Evolutionary conservation across 441 rosid genomes (phyloP), one percentile per base, ranked within the genome.

Genomic region (Erodium chrysanthum): DNA sequence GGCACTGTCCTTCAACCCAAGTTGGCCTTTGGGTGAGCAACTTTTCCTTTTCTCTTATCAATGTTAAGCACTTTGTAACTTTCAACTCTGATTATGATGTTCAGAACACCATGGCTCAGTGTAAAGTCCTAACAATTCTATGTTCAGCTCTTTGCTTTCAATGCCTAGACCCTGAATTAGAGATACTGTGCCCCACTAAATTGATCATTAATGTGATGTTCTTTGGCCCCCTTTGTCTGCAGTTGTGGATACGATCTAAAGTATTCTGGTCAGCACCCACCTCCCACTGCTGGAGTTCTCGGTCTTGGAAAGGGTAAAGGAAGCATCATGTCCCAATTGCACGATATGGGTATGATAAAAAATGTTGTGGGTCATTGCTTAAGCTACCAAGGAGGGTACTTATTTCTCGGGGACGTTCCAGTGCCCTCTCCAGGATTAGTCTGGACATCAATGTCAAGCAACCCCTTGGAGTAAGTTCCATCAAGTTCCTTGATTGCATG

Each of bases 11-110:
- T 82, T 37, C 44, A 20, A 50, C 86, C 95, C 2, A 71, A 17
- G 1, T 66, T 89, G 78, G 79, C 85, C 70, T 93, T 90, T 37
- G 98, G 98, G 97, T 92, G 79, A 60, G 84, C 72, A 68, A 62
- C 74, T 50, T 2, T 2, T 21, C 37, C 1, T 2, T 2, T 21
- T 17, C 1, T 15, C 59, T 37, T 62, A 59, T 46, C 5, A 14
- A n/a, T 2, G 58, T 64, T 62, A 17, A 50, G 58, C 58, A 50
- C 58, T 17, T 50, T 15, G 29, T 33, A 54, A 25, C 14, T 27
- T 14, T 25, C 59, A 14, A 5, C 3, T 61, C 29, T 7, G 14
- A 5, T 25, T 66, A 48, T 18, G 12, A 3, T 33, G 37, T 5
- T 37, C 9, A 6, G 5, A 37, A 0, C 9, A 37, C 10, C 10